These are phyloP conservation scores for Tulasnella sp. DNA, from an alignment of 768 basidiomycete species.

Conservation along the genomic window DNA sequence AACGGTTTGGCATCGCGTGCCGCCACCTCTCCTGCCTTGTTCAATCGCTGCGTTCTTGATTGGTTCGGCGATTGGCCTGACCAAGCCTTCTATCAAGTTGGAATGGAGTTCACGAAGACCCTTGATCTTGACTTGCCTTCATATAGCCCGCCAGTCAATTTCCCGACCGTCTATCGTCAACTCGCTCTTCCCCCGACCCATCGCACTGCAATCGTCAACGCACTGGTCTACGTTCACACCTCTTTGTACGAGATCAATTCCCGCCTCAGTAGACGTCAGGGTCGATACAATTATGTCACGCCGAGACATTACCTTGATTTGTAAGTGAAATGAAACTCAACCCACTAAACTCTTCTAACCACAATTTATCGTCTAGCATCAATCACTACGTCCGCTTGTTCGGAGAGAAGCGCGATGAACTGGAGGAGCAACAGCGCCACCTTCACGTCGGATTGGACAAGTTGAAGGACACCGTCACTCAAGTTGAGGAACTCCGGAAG, in stretches of 20 bases:
- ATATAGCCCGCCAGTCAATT: constrained; percentile 66
- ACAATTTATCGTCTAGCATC: constrained; percentile 44
- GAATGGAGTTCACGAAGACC: constrained; percentile 88
- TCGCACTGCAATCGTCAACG: constrained; percentile 85
- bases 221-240: constrained; percentile 82
- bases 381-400: constrained; percentile 94
- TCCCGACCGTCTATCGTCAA: constrained; percentile 83
- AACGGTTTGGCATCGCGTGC: constrained; percentile 92
- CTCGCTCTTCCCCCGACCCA: constrained; percentile 80
- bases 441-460: constrained; percentile 97
- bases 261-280: constrained; percentile 80
- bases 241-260: constrained; percentile 84
- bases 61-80: constrained; percentile 99
- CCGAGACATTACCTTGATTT: constrained; percentile 98
- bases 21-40: constrained; percentile 93
- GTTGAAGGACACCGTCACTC: constrained; percentile 86
- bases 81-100: constrained; percentile 97
- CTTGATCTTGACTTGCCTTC: constrained; percentile 83
- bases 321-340: constrained; percentile 41
- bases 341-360: constrained; percentile 13
- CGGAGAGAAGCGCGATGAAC: constrained; percentile 90
- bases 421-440: constrained; percentile 98
- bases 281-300: constrained; percentile 93
- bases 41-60: constrained; percentile 98
- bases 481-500: constrained; percentile 92